These are phyloP conservation scores for Bryoglossum gracile DNA, from an alignment of 495 filamentous ascomycete genomes.

Conservation along the genomic window DNA sequence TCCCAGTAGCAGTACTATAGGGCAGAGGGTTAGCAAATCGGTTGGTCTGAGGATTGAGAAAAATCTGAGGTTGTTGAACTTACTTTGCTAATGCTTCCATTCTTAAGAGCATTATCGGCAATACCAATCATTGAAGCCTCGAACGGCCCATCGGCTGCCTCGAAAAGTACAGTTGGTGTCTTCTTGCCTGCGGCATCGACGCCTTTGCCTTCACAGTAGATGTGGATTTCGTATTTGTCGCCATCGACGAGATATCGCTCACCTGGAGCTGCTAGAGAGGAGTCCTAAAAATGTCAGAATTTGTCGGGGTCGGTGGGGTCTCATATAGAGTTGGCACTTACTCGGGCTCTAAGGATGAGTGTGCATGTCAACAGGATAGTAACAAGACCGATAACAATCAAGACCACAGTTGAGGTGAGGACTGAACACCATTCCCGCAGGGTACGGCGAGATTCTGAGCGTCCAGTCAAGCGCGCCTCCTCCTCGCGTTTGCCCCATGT, in stretches of 20 bases:
- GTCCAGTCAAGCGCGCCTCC: constrained; percentile 85
- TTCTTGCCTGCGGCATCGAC: constrained; percentile 40
- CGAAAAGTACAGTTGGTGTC: constrained; percentile 68
- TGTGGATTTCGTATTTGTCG: constrained; percentile 74
- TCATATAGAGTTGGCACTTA: no score
- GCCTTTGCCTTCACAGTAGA: constrained; percentile 69
- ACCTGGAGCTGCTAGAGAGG: constrained; percentile 62
- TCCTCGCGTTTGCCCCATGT: constrained; percentile 87
- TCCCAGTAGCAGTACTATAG: constrained; percentile 99
- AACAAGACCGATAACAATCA: constrained; percentile 57
- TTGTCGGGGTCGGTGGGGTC: neutral
- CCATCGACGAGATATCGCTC: constrained; percentile 70
- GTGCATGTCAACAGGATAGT: constrained; percentile 69
- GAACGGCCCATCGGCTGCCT: constrained; percentile 72
- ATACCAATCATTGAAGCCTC: constrained; percentile 70
- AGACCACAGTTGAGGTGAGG: constrained; percentile 61
- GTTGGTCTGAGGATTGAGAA: no score
- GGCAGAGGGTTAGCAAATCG: no score
- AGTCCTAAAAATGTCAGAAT: constrained; percentile 37
- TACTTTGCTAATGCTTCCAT: constrained; percentile 69
- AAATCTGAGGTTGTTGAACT: no score
- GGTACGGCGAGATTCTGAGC: constrained; percentile 76
- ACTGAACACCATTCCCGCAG: constrained; percentile 78
- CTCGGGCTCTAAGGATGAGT: constrained; percentile 62
- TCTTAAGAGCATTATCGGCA: constrained; percentile 54